Percentiles rank a stretch among this genome's conserved stretches.
Conservation (phyloP, 139 green algal species). For the Chlorella vulgaris region DNA sequence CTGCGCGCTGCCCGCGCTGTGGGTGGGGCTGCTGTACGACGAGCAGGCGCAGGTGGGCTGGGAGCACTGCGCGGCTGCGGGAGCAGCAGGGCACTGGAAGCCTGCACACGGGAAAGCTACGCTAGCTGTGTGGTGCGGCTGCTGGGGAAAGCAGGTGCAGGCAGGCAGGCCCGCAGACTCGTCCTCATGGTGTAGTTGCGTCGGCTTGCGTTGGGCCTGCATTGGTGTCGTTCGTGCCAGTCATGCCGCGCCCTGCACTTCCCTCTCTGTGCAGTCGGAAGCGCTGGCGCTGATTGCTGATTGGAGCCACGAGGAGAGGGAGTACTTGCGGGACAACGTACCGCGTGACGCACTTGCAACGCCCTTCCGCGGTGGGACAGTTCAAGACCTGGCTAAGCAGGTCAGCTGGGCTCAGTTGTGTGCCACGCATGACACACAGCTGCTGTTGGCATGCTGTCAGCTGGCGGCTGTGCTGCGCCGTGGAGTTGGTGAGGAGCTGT, state of each 20-base stretch:
- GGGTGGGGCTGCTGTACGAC: conserved; percentile 96
- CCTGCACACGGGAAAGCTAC: no score
- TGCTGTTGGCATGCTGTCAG: conserved; percentile 21
- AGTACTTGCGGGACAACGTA: conserved; percentile 74
- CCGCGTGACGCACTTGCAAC: conserved; percentile 72
- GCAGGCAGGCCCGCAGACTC: no score
- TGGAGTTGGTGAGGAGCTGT: no score
- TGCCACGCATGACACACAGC: no score
- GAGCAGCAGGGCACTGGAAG: no score
- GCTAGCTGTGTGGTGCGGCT: no score
- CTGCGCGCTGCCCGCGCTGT: conserved; percentile 92
- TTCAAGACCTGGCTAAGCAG: conserved; percentile 81
- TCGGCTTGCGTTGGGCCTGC: no score
- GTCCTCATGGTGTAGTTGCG: no score
- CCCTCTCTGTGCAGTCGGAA: conserved; percentile 57
- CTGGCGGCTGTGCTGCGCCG: background rate
- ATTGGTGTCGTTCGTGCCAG: no score
- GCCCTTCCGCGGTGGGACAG: conserved; percentile 87
- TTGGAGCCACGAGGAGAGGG: conserved; percentile 84
- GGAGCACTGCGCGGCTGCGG: background rate
- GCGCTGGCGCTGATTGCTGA: conserved; percentile 74
- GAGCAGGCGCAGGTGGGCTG: conserved; percentile 9
- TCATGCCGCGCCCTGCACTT: no score
- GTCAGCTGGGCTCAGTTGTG: conserved; percentile 1
- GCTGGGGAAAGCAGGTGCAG: no score